Evolutionary conservation across 108 stramenopile genomes (phyloP).

Genomic region (Nannochloropsis granulata): DNA sequence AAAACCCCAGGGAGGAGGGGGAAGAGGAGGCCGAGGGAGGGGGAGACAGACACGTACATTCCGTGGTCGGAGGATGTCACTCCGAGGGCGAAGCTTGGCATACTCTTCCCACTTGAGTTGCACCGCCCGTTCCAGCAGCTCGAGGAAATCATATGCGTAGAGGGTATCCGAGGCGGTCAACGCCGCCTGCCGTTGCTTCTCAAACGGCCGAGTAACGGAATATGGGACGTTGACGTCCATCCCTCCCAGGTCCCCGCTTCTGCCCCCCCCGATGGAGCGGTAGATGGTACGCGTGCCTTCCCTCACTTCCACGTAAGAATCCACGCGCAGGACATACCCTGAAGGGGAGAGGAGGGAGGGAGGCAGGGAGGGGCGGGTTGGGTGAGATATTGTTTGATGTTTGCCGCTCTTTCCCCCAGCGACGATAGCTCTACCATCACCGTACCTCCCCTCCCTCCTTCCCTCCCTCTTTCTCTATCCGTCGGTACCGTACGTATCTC

Average conservation of each 20-base stretch:
- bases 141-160: constrained; percentile 86
- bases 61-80: neutral
- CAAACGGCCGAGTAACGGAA: constrained; percentile 74
- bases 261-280: neutral
- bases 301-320: constrained; percentile 78
- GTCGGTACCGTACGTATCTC: too few species aligned
- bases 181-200: constrained; percentile 72
- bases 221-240: constrained; percentile 62
- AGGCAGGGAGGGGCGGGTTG: neutral
- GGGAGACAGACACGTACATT: neutral
- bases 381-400: neutral
- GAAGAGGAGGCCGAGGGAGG: neutral
- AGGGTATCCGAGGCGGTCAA: constrained; percentile 17
- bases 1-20: neutral
- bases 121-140: constrained; percentile 82
- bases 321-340: constrained; percentile 83
- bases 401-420: too few species aligned
- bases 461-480: too few species aligned
- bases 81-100: constrained; percentile 1
- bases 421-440: too few species aligned
- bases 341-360: constrained; percentile 46
- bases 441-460: too few species aligned
- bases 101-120: constrained; percentile 52
- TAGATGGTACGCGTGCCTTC: neutral
- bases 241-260: constrained; percentile 47